Base-by-base conservation (phyloP, 441 rosid genomes). In the Isatis lusitanica region DNA sequence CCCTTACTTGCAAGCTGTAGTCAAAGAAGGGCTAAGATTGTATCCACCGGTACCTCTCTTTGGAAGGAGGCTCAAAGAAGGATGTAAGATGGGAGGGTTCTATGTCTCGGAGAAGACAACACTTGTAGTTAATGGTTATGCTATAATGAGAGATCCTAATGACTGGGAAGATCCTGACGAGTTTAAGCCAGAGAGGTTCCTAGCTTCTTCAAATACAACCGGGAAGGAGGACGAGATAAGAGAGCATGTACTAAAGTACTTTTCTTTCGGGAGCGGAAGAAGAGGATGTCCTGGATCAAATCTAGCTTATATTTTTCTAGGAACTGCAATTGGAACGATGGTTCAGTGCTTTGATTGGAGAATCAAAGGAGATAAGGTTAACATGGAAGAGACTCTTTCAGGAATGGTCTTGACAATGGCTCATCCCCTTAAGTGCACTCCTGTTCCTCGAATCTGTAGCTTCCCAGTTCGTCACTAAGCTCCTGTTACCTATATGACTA, bases 101-200 rank as follows among this genome's bases (percentile, higher is more conserved):
- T 53, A 63, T 8, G 63, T n/a, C n/a, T n/a, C n/a, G 0, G 55
- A 72, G 76, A 15, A 53, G 7, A 63, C 76, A 42, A 10, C 63
- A 7, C 57, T 72, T 31, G 10, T 43, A 13, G 30, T 72, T 6
- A 72, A 72, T 43, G 47, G 5, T 42, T 72, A 72, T 21, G 76
- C 57, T 4, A 31, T 72, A 9, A 72, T 72, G 76, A 63, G 76
- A 21, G 76, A 72, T 63, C 63, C 70, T 1, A 1, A n/a, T 5
- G 9, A 3, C 7, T 72, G 70, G 76, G 70, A 72, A 21, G 56
- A 63, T 33, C 76, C 64, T 9, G 17, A 72, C n/a, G 70, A 63
- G 57, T 72, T 72, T 21, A 63, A 72, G 63, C 70, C 70, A 9
- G 76, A 72, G 47, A 72, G 76, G 76, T 72, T 72, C 36, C 28